A percentile compares a stretch with the other conserved stretches of the same genome.
Evolutionary conservation across 306 rosid genomes (phyloP).

Genomic region (Mimosa pudica): DNA sequence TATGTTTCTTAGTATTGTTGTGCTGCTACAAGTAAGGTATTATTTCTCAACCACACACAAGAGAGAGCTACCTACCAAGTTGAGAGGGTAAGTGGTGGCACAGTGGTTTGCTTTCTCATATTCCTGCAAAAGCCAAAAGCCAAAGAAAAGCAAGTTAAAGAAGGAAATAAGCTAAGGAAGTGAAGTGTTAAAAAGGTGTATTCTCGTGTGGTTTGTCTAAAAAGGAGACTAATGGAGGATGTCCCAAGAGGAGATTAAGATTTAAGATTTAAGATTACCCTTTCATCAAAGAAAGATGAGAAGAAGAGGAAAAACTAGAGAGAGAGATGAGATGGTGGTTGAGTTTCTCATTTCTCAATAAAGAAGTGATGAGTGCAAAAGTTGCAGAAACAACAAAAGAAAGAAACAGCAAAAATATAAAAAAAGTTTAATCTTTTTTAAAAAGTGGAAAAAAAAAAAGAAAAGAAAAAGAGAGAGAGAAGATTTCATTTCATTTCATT

Average conservation of each 20-base stretch:
- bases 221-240: slow-evolving; percentile 44
- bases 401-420: slow-evolving; percentile 23
- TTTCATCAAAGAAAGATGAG: slow-evolving; percentile 39
- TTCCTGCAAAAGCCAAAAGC: slow-evolving; percentile 86
- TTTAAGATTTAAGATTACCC: slow-evolving; percentile 20
- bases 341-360: slow-evolving; percentile 60
- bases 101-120: slow-evolving; percentile 53
- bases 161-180: slow-evolving; percentile 41
- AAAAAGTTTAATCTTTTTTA: not conserved
- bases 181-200: slow-evolving; percentile 61
- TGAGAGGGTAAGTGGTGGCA: slow-evolving; percentile 52
- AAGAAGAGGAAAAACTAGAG: not conserved
- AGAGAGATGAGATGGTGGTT: slow-evolving; percentile 45
- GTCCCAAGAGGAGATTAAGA: slow-evolving; percentile 21
- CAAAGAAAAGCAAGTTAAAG: slow-evolving; percentile 51
- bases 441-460: not conserved
- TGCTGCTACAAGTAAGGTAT: slow-evolving; percentile 60
- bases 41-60: slow-evolving; percentile 77
- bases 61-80: slow-evolving; percentile 64
- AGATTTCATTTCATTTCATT: not conserved
- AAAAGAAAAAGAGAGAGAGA: not conserved
- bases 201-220: slow-evolving; percentile 86
- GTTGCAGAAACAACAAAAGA: slow-evolving; percentile 43
- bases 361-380: slow-evolving; percentile 44
- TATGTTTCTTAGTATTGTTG: slow-evolving; percentile 32